Evolutionary conservation across 2,329 filamentous ascomycete species (phyloP), one percentile per base, ranked within the genome.

Genomic region (Fusarium musae): DNA sequence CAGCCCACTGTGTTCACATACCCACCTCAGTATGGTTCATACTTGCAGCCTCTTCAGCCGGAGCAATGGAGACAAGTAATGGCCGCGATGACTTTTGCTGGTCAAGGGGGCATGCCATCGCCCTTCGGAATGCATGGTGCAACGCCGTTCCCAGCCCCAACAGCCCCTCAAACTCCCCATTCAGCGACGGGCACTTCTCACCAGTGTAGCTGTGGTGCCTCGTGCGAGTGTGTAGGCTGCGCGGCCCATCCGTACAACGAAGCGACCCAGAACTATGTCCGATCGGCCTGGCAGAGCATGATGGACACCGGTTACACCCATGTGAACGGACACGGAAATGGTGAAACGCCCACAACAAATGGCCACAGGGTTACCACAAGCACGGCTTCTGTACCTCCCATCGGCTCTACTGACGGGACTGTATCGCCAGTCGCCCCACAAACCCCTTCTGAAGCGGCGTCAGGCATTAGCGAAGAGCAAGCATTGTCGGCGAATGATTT

Each of bases 211-310:
- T 93, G 92, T 77, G 92, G 92, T 26, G 88, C 91, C 60, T 84
- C 84, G 34, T 93, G 92, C 73, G 87, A 90, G 73, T 93, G 92
- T 77, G 83, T 93, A 40, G 91, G 91, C 16, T 93, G 92, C 78
- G 86, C 90, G 9, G 89, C 88, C 5, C 91, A 93, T 78, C 90
- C 91, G 17, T 92, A 90, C 77, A 93, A 93, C 73, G 85, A 89
- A 12, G 88, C 90, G 28, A 93, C 88, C 57, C 87, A 84, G 69
- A 84, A 83, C 56, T 85, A 85, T 65, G 84, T 91, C 6, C 83
- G 86, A 58, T 87, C 86, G 11, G 86, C 86, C 3, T 85, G 81
- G 80, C 80, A 82, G 52, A 82, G 76, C 59, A 84, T 84, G 82
- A 75, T 76, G 69, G 82, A 83, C 34, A 72, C 73, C 26, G 66